Base-by-base conservation (phyloP, 768 basidiomycete species). In the Termitomyces sp. region DNA sequence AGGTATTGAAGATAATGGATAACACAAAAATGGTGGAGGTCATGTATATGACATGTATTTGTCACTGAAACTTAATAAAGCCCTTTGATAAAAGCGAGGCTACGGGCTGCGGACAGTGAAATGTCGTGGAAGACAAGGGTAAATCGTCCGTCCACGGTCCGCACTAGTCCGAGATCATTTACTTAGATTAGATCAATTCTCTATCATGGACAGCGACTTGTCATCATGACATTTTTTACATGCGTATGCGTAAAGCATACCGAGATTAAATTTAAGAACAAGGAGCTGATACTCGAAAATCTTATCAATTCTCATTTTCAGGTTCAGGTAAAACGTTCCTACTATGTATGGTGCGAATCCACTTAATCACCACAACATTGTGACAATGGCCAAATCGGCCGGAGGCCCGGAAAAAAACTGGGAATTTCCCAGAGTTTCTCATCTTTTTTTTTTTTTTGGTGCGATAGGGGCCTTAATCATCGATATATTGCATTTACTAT, bases 41-140 rank as follows among this genome's bases (percentile, higher is more conserved):
- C 63, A 64, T 64, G 40, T 58, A 59, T 37, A 44, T 49, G 49
- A 37, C 61, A 64, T 62, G 48, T 62, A 62, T 30, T 51, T 41
- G 30, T 30, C 16, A 37, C 47, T 14, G 32, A 55, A 47, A 23
- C 34, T n/a, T 42, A 41, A 42, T 27, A 43, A 21, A n/a, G 44
- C 44, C 11, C 48, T 48, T 28, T 25, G 37, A 40, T 23, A 34
- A 12, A 39, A 37, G 10, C 27, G 30, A 9, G n/a, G n/a, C n/a
- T n/a, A n/a, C 28, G 28, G 28, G 28, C 28, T 28, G 28, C 28
- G 23, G n/a, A 40, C 37, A 14, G 37, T n/a, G 5, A 23, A 12
- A 3, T 48, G 37, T 34, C 39, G 34, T 28, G 47, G 52, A 37
- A 51, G 49, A 44, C 19, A 19, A 56, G 34, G 39, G 30, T 17